Percentiles rank a stretch among this genome's conserved stretches.
phyloP scores from a whole-genome alignment of 352 stramenopile species.

The Pythium apleroticum region DNA sequence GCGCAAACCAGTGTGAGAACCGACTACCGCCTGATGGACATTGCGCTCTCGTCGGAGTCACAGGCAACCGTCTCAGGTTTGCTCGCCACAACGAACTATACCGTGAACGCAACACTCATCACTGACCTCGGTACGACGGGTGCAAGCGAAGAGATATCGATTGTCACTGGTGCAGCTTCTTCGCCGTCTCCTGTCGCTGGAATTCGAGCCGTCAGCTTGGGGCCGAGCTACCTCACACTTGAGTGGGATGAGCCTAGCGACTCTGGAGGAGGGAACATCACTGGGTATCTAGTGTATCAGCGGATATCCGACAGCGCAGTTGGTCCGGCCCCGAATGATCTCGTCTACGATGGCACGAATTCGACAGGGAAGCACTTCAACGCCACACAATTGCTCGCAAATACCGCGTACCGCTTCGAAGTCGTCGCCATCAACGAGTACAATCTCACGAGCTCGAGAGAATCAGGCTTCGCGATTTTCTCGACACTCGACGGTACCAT shows the following conservation, averaged over 20 bases:
- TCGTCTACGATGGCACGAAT: conserved; percentile 31
- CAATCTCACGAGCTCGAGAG: conserved; percentile 27
- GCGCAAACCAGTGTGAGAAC: background rate
- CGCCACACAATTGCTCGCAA: conserved; percentile 27
- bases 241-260: conserved; percentile 36
- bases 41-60: background rate
- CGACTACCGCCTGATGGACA: background rate
- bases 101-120: conserved; percentile 6
- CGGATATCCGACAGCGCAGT: conserved; percentile 20
- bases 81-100: conserved; percentile 28
- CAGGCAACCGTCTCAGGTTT: background rate
- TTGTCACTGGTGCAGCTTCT: conserved; percentile 9
- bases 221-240: conserved; percentile 32
- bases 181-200: conserved; percentile 10
- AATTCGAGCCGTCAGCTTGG: conserved; percentile 16
- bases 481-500: conserved; percentile 19
- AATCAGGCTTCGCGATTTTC: conserved; percentile 22
- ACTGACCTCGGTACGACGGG: conserved; percentile 8
- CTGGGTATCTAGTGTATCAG: conserved; percentile 30
- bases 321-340: background rate
- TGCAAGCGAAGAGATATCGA: conserved; percentile 1
- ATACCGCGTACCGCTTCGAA: conserved; percentile 34
- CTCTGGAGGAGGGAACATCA: conserved; percentile 40
- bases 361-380: conserved; percentile 20
- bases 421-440: conserved; percentile 50